A percentile compares a stretch with the other conserved stretches of the same genome.
Evolutionary conservation across 345 rosid species (phyloP).

Genomic region (Anacardium occidentale): DNA sequence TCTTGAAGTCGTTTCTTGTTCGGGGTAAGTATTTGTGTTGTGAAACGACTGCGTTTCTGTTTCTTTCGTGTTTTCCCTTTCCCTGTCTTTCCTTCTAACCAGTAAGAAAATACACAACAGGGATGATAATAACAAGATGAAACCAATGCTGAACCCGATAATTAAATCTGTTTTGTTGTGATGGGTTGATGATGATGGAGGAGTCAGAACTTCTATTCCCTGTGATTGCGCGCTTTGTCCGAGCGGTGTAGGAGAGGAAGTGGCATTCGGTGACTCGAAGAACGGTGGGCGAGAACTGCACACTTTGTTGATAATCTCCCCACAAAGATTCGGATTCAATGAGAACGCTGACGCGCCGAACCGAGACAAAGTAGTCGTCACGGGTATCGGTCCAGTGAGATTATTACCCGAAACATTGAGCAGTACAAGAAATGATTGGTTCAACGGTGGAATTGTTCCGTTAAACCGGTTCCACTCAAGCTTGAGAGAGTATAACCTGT

Average conservation of each 20-base stretch:
- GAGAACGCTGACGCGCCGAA: conserved; percentile 58
- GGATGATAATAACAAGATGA: conserved; percentile 42
- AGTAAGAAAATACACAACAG: conserved; percentile 42
- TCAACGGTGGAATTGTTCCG: conserved; percentile 70
- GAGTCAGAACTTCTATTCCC: conserved; percentile 34
- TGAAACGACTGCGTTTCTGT: conserved; percentile 7
- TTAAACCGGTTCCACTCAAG: conserved; percentile 67
- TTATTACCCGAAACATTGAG: conserved; percentile 81
- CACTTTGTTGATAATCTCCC: conserved; percentile 61
- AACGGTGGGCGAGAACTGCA: conserved; percentile 66
- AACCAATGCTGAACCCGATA: conserved; percentile 50
- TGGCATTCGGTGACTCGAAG: conserved; percentile 41
- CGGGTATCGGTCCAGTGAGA: conserved; percentile 66
- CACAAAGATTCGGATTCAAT: conserved; percentile 73
- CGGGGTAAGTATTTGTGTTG: not conserved
- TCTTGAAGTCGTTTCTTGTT: conserved; percentile 2
- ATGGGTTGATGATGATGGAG: conserved; percentile 40
- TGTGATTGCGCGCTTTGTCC: conserved; percentile 62
- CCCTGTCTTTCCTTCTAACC: conserved; percentile 32
- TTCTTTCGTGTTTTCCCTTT: conserved; percentile 14
- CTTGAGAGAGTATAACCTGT: conserved; percentile 54
- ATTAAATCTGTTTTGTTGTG: conserved; percentile 39
- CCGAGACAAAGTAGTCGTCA: conserved; percentile 59
- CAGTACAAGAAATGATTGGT: conserved; percentile 48
- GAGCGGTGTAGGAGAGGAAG: conserved; percentile 53